Base-by-base conservation (phyloP, 1,284 basidiomycete genomes). In the Apiotrichum brassicae region DNA sequence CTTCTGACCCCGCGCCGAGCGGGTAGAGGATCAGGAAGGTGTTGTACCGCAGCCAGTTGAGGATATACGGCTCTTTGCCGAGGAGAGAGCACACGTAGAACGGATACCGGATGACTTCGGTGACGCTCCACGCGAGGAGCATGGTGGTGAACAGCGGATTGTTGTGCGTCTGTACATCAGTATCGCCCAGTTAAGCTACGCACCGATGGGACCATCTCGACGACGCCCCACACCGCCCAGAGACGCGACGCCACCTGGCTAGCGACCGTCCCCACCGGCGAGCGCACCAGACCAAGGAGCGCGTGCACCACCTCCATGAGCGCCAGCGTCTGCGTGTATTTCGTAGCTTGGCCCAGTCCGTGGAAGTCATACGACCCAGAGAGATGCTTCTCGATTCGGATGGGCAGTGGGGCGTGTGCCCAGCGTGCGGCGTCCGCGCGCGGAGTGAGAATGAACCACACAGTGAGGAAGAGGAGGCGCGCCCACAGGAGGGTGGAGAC, bases 21-120 rank as follows among this genome's bases (percentile, higher is more conserved):
- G 89, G 91, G 76, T 98, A 98, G 24, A 97, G 81, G 41, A 92
- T 61, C 72, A 87, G 92, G 76, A 97, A 98, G 6, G 88, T 82
- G 24, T 91, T 88, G 79, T 97, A 98, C 47, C 77, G 63, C n/a
- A 76, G 62, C 70, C 71, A 78, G 51, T 75, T 70, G 37, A 78
- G 64, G 13, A 61, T 33, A 26, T 63, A 58, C 24, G 70, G 48
- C 52, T 74, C 68, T 55, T 71, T 57, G 7, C 79, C 80, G 39
- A 87, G 62, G 9, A 97, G 79, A 41, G 78, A 77, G 63, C 79
- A 78, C 4, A 86, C 84, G 75, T 98, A 99, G 77, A 87, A 95
- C 8, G 83, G 74, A 74, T 98, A 98, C 24, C 94, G 87, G 55
- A 95, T 83, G 46, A 91, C 81, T 72, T 99, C 94, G 35, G 92